Base-by-base conservation (phyloP, 208 protist species). In the Naegleria lovaniensis region DNA sequence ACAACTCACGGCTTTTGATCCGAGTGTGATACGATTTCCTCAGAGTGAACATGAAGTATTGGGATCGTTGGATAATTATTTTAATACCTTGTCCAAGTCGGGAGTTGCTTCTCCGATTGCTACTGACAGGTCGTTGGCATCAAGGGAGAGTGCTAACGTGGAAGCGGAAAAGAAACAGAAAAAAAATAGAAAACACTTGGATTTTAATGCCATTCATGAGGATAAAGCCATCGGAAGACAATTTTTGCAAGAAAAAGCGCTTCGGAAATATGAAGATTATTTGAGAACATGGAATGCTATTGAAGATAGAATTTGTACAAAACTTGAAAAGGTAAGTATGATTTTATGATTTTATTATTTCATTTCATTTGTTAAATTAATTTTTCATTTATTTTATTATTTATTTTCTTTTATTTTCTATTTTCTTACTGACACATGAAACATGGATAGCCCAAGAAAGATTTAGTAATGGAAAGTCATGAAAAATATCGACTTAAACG, bases 391-490 rank as follows among this genome's bases (percentile, higher is more conserved):
- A 48, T 48, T 48, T 48, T 48, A 9, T 48, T 48, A 48, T 48
- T 48, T 48, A 48, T 48, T 48, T 48, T 7, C 5, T 1, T 48
- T 48, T 9, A 48, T 48, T 48, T 48, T 48, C n/a, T n/a, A n/a
- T n/a, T n/a, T n/a, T n/a, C n/a, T n/a, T n/a, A n/a, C n/a, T n/a
- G n/a, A n/a, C n/a, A n/a, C n/a, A n/a, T n/a, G n/a, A n/a, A n/a
- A n/a, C 9, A 15, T 19, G 5, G 15, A 58, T 58, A 67, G 55
- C 55, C 55, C 11, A 67, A 67, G 22, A 43, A 40, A 38, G 11
- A 25, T 43, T 39, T 88, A 29, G 15, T 88, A 5, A 88, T 88
- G 85, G 85, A 88, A 58, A 88, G 85, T 58, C n/a, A 22, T 38
- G 29, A 58, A 22, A 43, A 9, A 48, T 88, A 38, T n/a, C 88